Conservation (phyloP, 2,329 filamentous ascomycete species). For the Phialophora tarda region DNA sequence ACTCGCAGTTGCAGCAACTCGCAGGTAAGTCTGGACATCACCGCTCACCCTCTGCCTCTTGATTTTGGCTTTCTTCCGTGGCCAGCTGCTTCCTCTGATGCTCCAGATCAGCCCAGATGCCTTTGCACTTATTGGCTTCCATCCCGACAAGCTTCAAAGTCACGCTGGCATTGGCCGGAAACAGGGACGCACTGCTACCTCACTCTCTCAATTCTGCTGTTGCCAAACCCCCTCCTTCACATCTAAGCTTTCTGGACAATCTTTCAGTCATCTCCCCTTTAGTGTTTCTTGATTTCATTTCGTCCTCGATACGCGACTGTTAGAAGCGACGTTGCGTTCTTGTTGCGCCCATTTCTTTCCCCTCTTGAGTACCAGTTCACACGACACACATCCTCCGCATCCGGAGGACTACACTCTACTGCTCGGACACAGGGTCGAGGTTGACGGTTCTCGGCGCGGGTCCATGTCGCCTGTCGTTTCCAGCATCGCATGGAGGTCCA, state of each 20-base stretch:
- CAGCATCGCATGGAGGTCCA: slow-evolving; percentile 61
- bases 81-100: slow-evolving; percentile 3
- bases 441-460: slow-evolving; percentile 6
- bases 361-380: not conserved
- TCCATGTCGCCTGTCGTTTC: slow-evolving; percentile 29
- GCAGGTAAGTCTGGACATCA: slow-evolving; percentile 19
- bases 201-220: slow-evolving; percentile 15
- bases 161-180: slow-evolving; percentile 1
- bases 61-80: not conserved
- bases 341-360: not conserved
- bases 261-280: not conserved
- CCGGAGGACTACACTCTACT: not conserved
- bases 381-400: slow-evolving; percentile 12
- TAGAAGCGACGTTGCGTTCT: not conserved
- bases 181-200: slow-evolving; percentile 3
- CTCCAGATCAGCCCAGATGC: slow-evolving; percentile 3
- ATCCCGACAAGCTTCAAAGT: slow-evolving; percentile 8
- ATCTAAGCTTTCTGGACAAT: slow-evolving; percentile 8
- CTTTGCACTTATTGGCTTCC: slow-evolving; percentile 8
- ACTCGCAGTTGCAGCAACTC: slow-evolving; percentile 5
- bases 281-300: not conserved
- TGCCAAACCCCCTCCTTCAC: slow-evolving; percentile 9
- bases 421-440: slow-evolving; percentile 2
- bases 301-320: not conserved
- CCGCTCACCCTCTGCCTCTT: slow-evolving; percentile 15